Base-by-base conservation (phyloP, 2,329 filamentous ascomycete species). In the Ophiosphaerella herpotricha region DNA sequence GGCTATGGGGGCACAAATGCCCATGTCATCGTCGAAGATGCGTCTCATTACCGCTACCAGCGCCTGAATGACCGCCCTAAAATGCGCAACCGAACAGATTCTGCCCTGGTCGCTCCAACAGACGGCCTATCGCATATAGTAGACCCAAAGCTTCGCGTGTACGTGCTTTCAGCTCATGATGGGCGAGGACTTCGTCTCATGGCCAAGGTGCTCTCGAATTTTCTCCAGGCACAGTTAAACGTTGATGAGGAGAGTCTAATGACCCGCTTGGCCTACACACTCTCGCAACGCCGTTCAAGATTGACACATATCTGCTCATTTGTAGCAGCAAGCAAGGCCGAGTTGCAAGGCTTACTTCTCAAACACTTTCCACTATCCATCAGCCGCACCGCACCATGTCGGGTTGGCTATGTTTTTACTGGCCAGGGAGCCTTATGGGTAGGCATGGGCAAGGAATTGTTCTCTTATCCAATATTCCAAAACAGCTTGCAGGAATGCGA, bases 361-460 rank as follows among this genome's bases (percentile, higher is more conserved):
- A 34, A 38, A 9, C 14, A 36, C 6, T 18, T 26, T n/a, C 31
- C 43, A 26, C 5, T 18, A 11, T 42, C 44, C 7, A 23, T 16
- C 11, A 43, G 8, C 12, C 11, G 18, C 13, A 38, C 37, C 2
- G 18, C 26, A 13, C 18, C 46, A 7, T 49, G 47, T 11, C 18
- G 42, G 1, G 26, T 60, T 16, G 46, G 41, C 39, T 66, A 56
- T 32, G 60, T 78, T 0, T 78, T 78, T 50, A 76, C 75, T 0
- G 76, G 76, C 3, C 76, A 78, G 48, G 76, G 77, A 18, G 74
- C 74, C 1, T 74, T 76, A 35, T 78, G 73, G 71, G 47, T 48
- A 1, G 64, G 61, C 0, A 78, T 78, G 75, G 75, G 75, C 2
- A 49, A 54, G 5, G 68, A 75, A 31, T 61, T 78, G 1, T 33